Conservation (phyloP, 768 basidiomycete genomes). For the Kwoniella heveanensis region DNA sequence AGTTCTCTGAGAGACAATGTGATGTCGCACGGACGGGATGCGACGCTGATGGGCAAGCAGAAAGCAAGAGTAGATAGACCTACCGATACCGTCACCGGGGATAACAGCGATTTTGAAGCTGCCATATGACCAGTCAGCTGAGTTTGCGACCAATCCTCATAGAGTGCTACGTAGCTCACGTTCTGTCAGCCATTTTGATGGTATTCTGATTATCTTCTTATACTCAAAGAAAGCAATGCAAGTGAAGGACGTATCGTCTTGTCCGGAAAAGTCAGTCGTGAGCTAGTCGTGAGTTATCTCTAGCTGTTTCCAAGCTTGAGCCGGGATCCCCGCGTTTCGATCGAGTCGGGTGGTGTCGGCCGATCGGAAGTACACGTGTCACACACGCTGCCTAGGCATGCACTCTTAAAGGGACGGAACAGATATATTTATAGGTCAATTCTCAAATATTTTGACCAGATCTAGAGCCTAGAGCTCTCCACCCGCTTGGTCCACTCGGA, state of each 20-base stretch:
- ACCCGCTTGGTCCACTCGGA: conserved; percentile 11
- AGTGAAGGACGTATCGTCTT: conserved; percentile 4
- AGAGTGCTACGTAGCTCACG: conserved; percentile 23
- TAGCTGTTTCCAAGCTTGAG: background rate
- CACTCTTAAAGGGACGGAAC: background rate
- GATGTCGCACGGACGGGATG: too few species aligned
- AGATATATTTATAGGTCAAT: background rate
- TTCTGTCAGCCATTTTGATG: conserved; percentile 35
- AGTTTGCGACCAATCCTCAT: background rate
- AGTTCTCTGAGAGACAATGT: too few species aligned
- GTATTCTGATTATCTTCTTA: conserved; percentile 13
- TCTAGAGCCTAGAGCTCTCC: conserved; percentile 1
- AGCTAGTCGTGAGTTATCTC: background rate
- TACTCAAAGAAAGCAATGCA: background rate
- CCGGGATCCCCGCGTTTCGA: background rate
- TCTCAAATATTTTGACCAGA: background rate
- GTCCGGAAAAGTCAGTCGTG: conserved; percentile 2
- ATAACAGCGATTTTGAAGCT: conserved; percentile 88
- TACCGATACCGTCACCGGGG: conserved; percentile 97
- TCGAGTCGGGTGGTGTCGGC: conserved; percentile 19
- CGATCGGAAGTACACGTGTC: background rate
- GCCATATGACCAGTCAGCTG: conserved; percentile 5
- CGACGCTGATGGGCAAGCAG: too few species aligned
- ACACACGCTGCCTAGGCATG: conserved; percentile 3
- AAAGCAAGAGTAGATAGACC: conserved; percentile 36